phyloP scores from a whole-genome alignment of 2,329 filamentous ascomycete species.

The Sordariomycetes sp. region DNA sequence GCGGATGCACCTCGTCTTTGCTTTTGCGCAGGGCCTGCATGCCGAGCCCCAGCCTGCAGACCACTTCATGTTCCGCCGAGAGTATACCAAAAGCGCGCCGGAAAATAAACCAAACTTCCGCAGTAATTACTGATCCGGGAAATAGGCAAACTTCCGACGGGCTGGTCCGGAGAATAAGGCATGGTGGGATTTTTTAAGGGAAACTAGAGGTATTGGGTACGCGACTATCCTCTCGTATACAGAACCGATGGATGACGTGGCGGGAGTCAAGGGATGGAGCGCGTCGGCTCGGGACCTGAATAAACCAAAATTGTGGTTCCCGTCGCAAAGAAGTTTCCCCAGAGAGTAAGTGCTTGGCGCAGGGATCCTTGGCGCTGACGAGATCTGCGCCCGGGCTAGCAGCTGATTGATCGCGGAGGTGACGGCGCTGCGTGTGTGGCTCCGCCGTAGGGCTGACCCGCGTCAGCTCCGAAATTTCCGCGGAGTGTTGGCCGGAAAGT shows the following conservation, averaged over 20 bases:
- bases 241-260: neutral
- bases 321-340: no score
- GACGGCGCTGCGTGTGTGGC: neutral
- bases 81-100: neutral
- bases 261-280: neutral
- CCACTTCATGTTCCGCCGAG: conserved; percentile 1
- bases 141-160: neutral
- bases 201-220: neutral
- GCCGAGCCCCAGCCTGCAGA: conserved; percentile 6
- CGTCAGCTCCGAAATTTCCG: conserved; percentile 4
- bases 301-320: no score
- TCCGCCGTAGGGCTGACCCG: no score
- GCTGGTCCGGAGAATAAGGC: neutral
- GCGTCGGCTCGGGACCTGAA: no score
- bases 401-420: no score
- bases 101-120: conserved; percentile 1
- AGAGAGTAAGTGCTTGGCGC: no score
- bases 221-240: neutral
- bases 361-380: no score
- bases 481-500: conserved; percentile 1
- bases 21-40: conserved; percentile 7
- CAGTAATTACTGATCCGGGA: neutral
- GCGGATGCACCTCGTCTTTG: conserved; percentile 9
- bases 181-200: neutral
- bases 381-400: no score